Conservation (phyloP, 1,139 yeast genomes). For the Scheffersomyces cryptocercus region DNA sequence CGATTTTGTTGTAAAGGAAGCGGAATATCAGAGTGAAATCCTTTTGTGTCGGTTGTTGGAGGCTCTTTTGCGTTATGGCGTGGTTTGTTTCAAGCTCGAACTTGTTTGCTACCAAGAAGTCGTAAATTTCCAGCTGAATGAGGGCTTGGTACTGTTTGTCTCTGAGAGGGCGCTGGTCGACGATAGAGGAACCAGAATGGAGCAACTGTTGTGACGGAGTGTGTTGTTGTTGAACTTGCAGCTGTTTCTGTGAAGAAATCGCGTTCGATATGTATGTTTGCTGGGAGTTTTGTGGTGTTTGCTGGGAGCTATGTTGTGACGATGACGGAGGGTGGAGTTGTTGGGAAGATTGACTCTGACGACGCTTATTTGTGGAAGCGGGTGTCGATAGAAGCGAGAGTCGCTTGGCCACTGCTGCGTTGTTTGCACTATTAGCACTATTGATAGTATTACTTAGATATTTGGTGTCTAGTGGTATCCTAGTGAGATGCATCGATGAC, state of each 20-base stretch:
- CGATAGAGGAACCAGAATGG: conserved; percentile 10
- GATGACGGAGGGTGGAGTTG: conserved; percentile 10
- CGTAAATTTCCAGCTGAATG: conserved; percentile 66
- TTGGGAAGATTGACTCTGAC: conserved; percentile 27
- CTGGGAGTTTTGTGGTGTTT: conserved; percentile 15
- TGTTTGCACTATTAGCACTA: conserved; percentile 1
- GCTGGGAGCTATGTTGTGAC: conserved; percentile 15
- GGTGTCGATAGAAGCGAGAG: conserved; percentile 42
- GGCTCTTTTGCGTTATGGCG: conserved; percentile 62
- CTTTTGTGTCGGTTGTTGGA: conserved; percentile 82
- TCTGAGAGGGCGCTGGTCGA: conserved; percentile 76
- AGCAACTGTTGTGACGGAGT: conserved; percentile 5
- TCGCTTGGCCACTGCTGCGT: conserved; percentile 23
- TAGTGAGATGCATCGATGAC: conserved; percentile 25
- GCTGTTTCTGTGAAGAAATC: conserved; percentile 6
- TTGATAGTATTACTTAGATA: background rate
- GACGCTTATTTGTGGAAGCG: conserved; percentile 34
- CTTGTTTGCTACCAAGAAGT: conserved; percentile 59
- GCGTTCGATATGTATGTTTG: conserved; percentile 10
- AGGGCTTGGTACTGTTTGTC: conserved; percentile 67
- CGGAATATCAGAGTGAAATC: conserved; percentile 79
- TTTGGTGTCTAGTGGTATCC: conserved; percentile 13
- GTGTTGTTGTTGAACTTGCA: conserved; percentile 2
- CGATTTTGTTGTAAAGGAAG: conserved; percentile 73
- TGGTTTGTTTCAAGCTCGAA: conserved; percentile 78